These are phyloP conservation scores for Achlya hypogyna DNA, from an alignment of 352 stramenopile species.

Conservation along the genomic window DNA sequence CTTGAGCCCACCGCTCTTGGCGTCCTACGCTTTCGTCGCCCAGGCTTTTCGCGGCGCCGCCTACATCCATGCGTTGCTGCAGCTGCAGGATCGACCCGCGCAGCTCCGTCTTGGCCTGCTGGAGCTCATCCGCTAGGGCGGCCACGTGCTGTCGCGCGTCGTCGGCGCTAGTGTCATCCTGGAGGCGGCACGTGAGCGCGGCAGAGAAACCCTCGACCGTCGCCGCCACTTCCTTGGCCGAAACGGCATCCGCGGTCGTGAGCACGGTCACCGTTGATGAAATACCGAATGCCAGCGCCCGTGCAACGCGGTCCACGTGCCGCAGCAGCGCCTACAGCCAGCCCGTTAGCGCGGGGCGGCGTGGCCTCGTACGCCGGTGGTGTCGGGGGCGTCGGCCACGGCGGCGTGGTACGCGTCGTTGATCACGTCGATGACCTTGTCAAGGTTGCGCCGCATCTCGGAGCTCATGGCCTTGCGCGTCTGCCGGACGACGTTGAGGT, in stretches of 20 bases:
- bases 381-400: constrained; percentile 47
- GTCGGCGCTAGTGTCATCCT: background rate
- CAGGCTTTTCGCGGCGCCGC: too few species aligned
- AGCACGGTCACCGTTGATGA: constrained; percentile 2
- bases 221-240: background rate
- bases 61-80: background rate
- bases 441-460: constrained; percentile 51
- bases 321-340: constrained; percentile 20
- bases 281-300: constrained; percentile 32
- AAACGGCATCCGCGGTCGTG: background rate
- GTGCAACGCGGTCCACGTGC: constrained; percentile 49
- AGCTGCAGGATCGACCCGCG: background rate
- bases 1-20: background rate
- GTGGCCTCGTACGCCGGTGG: constrained; percentile 19
- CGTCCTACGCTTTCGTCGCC: background rate
- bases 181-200: background rate
- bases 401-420: constrained; percentile 61
- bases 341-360: background rate
- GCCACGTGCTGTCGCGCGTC: background rate
- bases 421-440: constrained; percentile 55
- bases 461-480: constrained; percentile 56
- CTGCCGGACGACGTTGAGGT: constrained; percentile 56
- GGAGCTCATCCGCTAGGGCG: background rate
- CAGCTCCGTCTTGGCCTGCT: background rate
- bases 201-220: background rate